phyloP scores from a whole-genome alignment of 2,329 filamentous ascomycete genomes.

The Alternaria sp. region DNA sequence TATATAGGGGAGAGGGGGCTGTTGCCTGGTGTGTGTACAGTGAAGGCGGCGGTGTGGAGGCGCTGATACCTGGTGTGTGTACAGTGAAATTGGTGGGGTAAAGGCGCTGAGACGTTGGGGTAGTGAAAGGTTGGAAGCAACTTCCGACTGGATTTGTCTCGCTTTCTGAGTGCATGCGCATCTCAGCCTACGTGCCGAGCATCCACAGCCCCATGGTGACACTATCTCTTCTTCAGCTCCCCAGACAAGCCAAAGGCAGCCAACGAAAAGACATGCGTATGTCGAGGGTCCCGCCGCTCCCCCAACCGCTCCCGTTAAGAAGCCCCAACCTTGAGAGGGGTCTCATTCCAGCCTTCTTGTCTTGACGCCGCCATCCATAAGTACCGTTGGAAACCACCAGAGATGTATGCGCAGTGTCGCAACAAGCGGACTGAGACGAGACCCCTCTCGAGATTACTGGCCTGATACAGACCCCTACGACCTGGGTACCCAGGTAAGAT shows the following conservation, averaged over 20 bases:
- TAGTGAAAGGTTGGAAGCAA: background rate
- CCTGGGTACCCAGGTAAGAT: background rate
- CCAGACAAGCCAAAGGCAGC: background rate
- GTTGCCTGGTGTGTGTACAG: background rate
- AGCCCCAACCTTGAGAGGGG: background rate
- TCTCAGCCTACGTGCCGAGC: rapidly evolving
- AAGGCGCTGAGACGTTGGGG: background rate
- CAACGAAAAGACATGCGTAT: background rate
- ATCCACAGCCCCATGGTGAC: background rate
- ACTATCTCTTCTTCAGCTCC: background rate
- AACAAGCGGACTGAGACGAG: background rate
- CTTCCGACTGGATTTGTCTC: background rate
- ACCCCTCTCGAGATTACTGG: background rate
- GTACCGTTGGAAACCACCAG: too few species aligned
- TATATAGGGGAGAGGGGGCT: background rate
- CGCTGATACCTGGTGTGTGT: background rate
- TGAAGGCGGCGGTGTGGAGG: background rate
- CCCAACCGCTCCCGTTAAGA: background rate
- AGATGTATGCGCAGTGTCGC: too few species aligned
- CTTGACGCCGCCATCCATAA: background rate
- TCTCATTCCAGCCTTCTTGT: background rate
- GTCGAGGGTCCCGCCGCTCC: background rate
- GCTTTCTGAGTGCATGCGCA: background rate
- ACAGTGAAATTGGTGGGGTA: background rate
- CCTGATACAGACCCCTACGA: background rate